Evolutionary conservation across 192 early-diverging fungal genomes (phyloP).

Genomic region (Dissophora ornata): DNA sequence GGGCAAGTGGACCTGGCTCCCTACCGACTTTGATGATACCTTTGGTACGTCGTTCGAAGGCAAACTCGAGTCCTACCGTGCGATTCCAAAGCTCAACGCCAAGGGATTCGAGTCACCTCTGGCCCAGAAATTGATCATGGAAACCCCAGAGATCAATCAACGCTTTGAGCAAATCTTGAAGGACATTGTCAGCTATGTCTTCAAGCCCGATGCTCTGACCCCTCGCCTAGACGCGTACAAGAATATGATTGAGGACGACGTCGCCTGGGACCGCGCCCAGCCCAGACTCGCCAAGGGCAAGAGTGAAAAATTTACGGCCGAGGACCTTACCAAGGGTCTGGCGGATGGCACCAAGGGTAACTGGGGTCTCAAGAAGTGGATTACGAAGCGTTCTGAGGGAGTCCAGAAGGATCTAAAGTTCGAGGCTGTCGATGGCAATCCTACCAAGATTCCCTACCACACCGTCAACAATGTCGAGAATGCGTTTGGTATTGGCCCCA

Average conservation of each 20-base stretch:
- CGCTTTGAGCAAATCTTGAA: slow-evolving; percentile 55
- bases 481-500: slow-evolving; percentile 10
- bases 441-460: slow-evolving; percentile 17
- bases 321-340: slow-evolving; percentile 21
- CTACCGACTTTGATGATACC: slow-evolving; percentile 59
- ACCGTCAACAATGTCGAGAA: slow-evolving; percentile 13
- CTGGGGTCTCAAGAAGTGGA: slow-evolving; percentile 27
- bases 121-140: slow-evolving; percentile 45
- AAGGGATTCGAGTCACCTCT: slow-evolving; percentile 31
- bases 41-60: slow-evolving; percentile 50
- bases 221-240: slow-evolving; percentile 49
- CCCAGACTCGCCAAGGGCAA: slow-evolving; percentile 21
- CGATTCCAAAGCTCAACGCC: slow-evolving; percentile 34
- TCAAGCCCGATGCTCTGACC: slow-evolving; percentile 53
- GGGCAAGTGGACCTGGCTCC: slow-evolving; percentile 55
- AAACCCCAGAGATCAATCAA: slow-evolving; percentile 46
- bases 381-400: slow-evolving; percentile 3
- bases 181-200: slow-evolving; percentile 54
- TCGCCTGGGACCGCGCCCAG: slow-evolving; percentile 53
- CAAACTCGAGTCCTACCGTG: slow-evolving; percentile 31
- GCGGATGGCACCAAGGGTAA: slow-evolving; percentile 1
- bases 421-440: slow-evolving; percentile 10
- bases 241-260: slow-evolving; percentile 56
- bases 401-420: slow-evolving; percentile 28
- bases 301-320: slow-evolving; percentile 24